phyloP scores from a whole-genome alignment of 495 filamentous ascomycete species.

The Neurospora sublineolata region DNA sequence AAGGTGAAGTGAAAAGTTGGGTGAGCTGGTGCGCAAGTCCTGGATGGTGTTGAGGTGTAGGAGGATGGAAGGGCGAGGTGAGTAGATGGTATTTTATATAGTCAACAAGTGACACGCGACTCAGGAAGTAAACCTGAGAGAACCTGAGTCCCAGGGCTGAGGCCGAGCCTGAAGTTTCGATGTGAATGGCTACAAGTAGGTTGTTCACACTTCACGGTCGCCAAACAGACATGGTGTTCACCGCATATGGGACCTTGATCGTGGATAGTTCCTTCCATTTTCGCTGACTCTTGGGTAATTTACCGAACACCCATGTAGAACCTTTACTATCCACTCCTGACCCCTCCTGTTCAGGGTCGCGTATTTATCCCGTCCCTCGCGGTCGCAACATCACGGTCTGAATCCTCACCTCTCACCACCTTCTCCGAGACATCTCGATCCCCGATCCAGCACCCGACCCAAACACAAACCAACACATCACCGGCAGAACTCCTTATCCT shows the following conservation, averaged over 20 bases:
- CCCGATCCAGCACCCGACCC: not conserved
- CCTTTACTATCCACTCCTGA: not conserved
- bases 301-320: not conserved
- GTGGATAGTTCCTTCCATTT: not conserved
- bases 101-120: not conserved
- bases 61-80: not conserved
- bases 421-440: not conserved
- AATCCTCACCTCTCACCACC: not conserved
- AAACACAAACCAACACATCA: not conserved
- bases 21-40: not conserved
- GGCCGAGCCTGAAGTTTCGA: not conserved
- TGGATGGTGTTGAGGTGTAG: not conserved
- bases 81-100: not conserved
- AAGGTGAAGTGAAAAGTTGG: not conserved
- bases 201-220: not conserved
- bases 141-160: not conserved
- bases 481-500: not conserved
- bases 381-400: not conserved
- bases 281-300: not conserved
- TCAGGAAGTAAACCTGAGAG: not conserved
- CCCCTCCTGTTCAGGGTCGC: not conserved
- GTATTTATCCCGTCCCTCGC: not conserved
- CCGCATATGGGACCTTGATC: not conserved
- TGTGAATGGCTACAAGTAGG: not conserved
- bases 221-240: not conserved